Evolutionary conservation across 129 eudicot species (phyloP), one percentile per base, ranked within the genome.

Genomic region (Logfia minima): DNA sequence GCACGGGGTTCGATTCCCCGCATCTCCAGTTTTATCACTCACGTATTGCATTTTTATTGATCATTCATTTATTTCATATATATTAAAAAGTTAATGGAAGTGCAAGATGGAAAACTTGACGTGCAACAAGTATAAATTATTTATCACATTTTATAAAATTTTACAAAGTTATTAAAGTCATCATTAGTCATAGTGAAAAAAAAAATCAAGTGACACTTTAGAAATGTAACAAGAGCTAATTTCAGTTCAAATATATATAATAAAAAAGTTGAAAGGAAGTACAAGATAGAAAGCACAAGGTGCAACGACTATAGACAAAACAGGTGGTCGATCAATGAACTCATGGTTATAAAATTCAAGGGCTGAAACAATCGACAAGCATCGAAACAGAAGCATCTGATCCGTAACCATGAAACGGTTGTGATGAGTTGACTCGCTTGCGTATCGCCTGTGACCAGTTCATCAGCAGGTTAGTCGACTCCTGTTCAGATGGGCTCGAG

Each of bases 1-100:
- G 92, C 90, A 89, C 97, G 96, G 92, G 98, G 96, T 90, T 92
- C 96, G 98, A 92, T 90, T 86, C 94, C 96, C 94, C 90, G 94
- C 96, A 90, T 80, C 96, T 90, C 94, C 98, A 92, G 2, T 2
- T 22, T 8, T 4, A 2, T 41, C 48, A 10, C 4, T 41, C 13
- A 1, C 29, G 2, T 26, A 26, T 1, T 26, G 2, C 2, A 26
- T 26, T 26, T 1, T 26, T 26, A 26, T 26, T 26, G 29, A 26
- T 26, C 29, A 26, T 1, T 26, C 29, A 26, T 26, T 26, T 2
- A 32, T 32, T 32, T 32, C 35, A 32, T 32, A 32, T 32, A 32
- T 4, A 32, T 32, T 3, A 0, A 32, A 32, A 32, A 26, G 35
- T 32, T 32, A 3, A 32, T 4, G 35, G 35, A 34, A 34, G 39